Evolutionary conservation across 768 basidiomycete genomes (phyloP), one percentile per base, ranked within the genome.

Genomic region (Strobilomyces echinocephalus): DNA sequence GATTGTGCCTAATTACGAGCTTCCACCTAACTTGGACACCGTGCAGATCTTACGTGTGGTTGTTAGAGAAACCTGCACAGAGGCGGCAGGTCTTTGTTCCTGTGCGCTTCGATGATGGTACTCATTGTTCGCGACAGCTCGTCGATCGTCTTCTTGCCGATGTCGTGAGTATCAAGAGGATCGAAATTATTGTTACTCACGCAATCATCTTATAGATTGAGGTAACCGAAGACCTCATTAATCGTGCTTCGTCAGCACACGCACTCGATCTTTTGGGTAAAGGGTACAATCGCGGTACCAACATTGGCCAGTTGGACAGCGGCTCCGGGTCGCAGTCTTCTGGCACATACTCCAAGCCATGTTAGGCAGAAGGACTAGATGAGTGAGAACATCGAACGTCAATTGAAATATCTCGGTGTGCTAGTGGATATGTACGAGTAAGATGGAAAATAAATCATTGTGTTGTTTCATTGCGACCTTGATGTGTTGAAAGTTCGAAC

Each of bases 331-430:
- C 73, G 31, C 58, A 69, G 52, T 63, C 74, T 36, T 80, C 76
- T 44, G 85, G 87, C 12, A 88, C 88, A 4, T 89, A 79, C 63
- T 77, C 86, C 45, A 86, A 82, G 62, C 70, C 80, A 16, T 90
- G 87, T 66, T 89, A 72, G 31, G 36, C 33, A 54, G 28, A 33
- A 39, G 20, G 48, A 20, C 20, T 12, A 20, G 5, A 39, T 33
- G 28, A 10, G 24, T 5, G 47, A 34, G 36, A 18, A 21, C 41
- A 18, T n/a, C 8, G 31, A 35, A 34, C 1, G 7, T 24, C n/a
- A 18, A 39, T 12, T 3, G 21, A 24, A 21, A 40, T 39, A 3
- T 8, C 9, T 33, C 1, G 11, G 28, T 45, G 16, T 12, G 24
- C 39, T 1, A 7, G 16, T 30, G 21, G n/a, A 34, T 49, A 36